Base-by-base conservation (phyloP, 192 early-diverging fungal species). In the Coemansia sp. region DNA sequence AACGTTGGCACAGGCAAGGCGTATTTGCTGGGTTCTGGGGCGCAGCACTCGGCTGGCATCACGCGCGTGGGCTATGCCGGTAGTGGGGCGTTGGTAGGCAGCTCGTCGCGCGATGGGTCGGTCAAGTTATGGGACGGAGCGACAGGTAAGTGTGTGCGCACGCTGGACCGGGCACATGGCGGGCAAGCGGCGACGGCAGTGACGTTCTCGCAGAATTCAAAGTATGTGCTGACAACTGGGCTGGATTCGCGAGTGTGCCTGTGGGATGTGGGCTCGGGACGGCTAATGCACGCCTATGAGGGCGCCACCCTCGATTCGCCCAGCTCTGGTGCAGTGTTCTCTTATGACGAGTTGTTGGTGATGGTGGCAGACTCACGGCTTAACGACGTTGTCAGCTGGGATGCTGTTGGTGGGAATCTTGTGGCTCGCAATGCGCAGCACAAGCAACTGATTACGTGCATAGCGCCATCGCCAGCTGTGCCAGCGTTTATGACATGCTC, bases 61-160 rank as follows among this genome's bases (percentile, higher is more conserved):
- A 74, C 82, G 28, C 83, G 92, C 80, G 90, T 93, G 34, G 77
- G 88, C 62, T 95, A 92, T 62, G 82, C 93, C 0, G 63, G 79
- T 16, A 86, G 84, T 8, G 95, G 93, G 9, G 75, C 77, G 7
- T 67, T 91, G 34, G 90, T 97, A 64, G 90, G 88, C 21, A 86
- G 90, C n/a, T 84, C 88, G 5, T 90, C 90, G 6, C 75, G 87
- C 58, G 96, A 98, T 79, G 96, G 95, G 0, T 84, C 87, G 5
- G 88, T 96, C 42, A 91, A 92, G 66, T 71, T 96, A 11, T 96
- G 93, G 89, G 93, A 96, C 74, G 86, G 85, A 11, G 90, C 91
- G 5, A 83, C 83, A 1, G 91, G 93, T 1, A 83, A 84, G 24
- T 93, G 91, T 66, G 84, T 91, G 18, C 86, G 85, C 42, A 92